Conservation (phyloP, 148 eudicot species). For the Diospyros lotus region DNA sequence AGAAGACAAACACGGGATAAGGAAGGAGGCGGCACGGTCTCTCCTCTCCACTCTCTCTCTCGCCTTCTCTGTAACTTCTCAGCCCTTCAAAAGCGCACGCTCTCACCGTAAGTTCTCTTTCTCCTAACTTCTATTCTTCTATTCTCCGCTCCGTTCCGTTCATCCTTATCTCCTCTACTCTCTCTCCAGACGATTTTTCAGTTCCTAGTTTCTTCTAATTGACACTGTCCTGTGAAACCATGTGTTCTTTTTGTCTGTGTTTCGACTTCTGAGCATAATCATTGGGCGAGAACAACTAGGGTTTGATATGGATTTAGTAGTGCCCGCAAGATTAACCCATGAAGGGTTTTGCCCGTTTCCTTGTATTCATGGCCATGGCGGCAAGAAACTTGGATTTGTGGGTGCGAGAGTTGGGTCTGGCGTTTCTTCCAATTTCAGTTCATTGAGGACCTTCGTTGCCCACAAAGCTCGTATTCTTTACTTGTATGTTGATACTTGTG, state of each 20-base stretch:
- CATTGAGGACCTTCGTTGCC: conserved; percentile 19
- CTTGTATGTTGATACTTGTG: conserved; percentile 12
- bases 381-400: conserved; percentile 12
- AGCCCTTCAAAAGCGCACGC: background rate
- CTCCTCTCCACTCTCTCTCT: background rate
- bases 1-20: background rate
- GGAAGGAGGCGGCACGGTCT: background rate
- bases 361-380: conserved; percentile 16
- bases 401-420: conserved; percentile 25
- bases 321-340: conserved; percentile 40
- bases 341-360: conserved; percentile 54
- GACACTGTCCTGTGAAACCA: background rate
- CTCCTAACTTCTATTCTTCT: too few species aligned
- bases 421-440: conserved; percentile 23
- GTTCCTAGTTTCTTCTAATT: background rate
- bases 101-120: too few species aligned
- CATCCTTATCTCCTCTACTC: background rate
- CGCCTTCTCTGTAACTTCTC: background rate
- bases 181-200: background rate
- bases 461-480: conserved; percentile 17
- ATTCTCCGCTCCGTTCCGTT: too few species aligned
- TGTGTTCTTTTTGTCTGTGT: background rate
- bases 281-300: background rate
- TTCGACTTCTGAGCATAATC: background rate
- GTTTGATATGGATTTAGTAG: conserved; percentile 32